phyloP scores from a whole-genome alignment of 2,329 filamentous ascomycete genomes.

The Colletotrichum endophyticum region DNA sequence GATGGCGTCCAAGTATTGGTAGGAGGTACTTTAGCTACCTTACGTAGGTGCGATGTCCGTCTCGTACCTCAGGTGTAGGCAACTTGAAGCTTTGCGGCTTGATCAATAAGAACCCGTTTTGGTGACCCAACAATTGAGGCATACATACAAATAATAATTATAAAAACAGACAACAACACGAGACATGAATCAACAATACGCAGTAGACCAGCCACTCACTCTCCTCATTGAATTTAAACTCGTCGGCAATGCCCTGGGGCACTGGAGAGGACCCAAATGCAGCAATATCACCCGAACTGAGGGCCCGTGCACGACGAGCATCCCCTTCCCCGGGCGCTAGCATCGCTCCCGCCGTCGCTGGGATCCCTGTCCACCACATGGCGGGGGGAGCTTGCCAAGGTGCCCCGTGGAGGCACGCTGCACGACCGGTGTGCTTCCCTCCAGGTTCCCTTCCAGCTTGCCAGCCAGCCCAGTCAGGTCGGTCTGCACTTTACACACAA shows the following conservation, averaged over 20 bases:
- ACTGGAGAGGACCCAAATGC: background rate
- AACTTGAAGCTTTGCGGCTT: background rate
- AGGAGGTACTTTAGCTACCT: background rate
- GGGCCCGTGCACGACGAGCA: background rate
- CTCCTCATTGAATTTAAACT: background rate
- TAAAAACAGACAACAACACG: background rate
- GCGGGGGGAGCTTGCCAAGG: background rate
- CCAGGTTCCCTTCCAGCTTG: background rate
- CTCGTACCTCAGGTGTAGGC: background rate
- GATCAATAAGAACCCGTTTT: background rate
- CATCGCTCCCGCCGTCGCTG: background rate
- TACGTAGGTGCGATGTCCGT: background rate
- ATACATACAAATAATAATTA: background rate
- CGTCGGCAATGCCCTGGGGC: background rate
- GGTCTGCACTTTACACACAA: background rate
- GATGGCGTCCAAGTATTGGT: background rate
- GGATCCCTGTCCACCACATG: slow-evolving; percentile 11
- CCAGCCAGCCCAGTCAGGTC: background rate
- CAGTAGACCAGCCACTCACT: background rate
- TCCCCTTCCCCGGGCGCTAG: background rate
- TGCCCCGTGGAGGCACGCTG: background rate
- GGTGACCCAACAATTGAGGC: background rate
- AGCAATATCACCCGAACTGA: background rate
- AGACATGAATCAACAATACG: background rate
- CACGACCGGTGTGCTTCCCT: background rate